Evolutionary conservation across 176 grass and related monocot genomes (phyloP), one percentile per base, ranked within the genome.

Genomic region (Phyllostachys edulis): DNA sequence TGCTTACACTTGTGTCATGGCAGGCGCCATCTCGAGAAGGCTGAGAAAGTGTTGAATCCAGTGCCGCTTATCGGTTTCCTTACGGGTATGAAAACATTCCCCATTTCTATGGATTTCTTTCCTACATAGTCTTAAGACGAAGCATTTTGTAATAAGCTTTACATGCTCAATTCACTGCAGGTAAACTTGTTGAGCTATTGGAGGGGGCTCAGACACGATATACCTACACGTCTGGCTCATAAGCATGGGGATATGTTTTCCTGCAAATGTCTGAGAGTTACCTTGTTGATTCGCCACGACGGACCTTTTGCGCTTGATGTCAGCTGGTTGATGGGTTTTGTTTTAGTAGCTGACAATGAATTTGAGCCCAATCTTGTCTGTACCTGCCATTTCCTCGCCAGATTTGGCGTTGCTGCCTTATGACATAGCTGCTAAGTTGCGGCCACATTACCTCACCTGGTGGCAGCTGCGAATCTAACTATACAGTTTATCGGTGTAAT

Each of bases 201-300:
- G 94, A 89, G 78, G 96, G 93, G 36, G 90, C 85, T 84, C 96
- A 99, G 81, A 92, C 96, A 73, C 79, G 93, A 26, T 99, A 99
- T 40, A 99, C 96, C 0, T 99, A 99, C 67, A 96, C 91, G 71
- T 93, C 96, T 71, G 93, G 89, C 67, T 99, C 96, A 80, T 99
- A 88, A 88, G 71, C 50, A 67, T 82, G 26, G 62, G 40, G 68
- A 62, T 57, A 38, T 17, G 6, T 51, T 12, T 38, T 6, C 69
- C 20, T 10, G 34, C 18, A 71, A 39, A 50, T 38, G 40, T 38
- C 44, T n/a, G 16, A 61, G 15, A 67, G 39, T 5, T 60, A 74
- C n/a, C 61, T 81, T 60, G 57, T 44, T 67, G 73, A 73, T 86
- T 78, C 72, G 38, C 70, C 24, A 20, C 55, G 42, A 38, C 23